A percentile compares a stretch with the other conserved stretches of the same genome.
Evolutionary conservation across 1,139 yeast genomes (phyloP).

Genomic region (Debaryomyces udenii): DNA sequence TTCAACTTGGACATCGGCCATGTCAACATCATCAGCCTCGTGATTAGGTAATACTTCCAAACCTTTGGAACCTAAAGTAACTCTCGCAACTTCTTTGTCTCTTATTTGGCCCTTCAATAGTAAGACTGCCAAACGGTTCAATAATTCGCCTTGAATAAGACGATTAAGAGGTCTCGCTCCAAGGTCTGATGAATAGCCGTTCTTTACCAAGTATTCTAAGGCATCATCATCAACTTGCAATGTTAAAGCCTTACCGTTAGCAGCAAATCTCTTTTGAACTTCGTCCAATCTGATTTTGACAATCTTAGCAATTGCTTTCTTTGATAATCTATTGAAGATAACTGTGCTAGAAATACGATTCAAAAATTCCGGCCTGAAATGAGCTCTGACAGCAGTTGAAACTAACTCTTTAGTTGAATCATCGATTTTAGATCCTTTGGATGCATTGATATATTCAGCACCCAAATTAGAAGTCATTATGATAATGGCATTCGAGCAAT

Average conservation of each 20-base stretch:
- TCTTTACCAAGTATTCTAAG: conserved; percentile 72
- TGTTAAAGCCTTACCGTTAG: conserved; percentile 75
- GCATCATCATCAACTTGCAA: conserved; percentile 75
- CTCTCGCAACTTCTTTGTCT: conserved; percentile 82
- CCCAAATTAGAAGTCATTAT: conserved; percentile 98
- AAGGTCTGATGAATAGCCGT: conserved; percentile 90
- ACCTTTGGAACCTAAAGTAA: conserved; percentile 63
- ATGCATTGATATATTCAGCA: conserved; percentile 80
- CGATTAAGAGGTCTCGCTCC: conserved; percentile 99
- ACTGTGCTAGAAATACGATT: conserved; percentile 94
- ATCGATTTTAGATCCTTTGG: conserved; percentile 66
- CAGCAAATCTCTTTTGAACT: conserved; percentile 81
- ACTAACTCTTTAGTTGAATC: conserved; percentile 72
- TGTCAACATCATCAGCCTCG: conserved; percentile 60
- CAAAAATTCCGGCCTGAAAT: conserved; percentile 96
- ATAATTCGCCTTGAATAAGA: conserved; percentile 82
- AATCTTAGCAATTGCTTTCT: conserved; percentile 89
- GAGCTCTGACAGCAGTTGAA: conserved; percentile 81
- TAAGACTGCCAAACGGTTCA: conserved; percentile 86
- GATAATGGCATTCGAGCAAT: conserved; percentile 88
- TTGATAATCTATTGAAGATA: conserved; percentile 87
- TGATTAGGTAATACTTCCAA: conserved; percentile 87
- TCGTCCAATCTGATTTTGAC: conserved; percentile 82
- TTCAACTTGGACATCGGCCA: conserved; percentile 56
- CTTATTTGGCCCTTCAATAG: conserved; percentile 82